These are phyloP conservation scores for Chlorella ohadii DNA, from an alignment of 139 green algal genomes.

Conservation along the genomic window DNA sequence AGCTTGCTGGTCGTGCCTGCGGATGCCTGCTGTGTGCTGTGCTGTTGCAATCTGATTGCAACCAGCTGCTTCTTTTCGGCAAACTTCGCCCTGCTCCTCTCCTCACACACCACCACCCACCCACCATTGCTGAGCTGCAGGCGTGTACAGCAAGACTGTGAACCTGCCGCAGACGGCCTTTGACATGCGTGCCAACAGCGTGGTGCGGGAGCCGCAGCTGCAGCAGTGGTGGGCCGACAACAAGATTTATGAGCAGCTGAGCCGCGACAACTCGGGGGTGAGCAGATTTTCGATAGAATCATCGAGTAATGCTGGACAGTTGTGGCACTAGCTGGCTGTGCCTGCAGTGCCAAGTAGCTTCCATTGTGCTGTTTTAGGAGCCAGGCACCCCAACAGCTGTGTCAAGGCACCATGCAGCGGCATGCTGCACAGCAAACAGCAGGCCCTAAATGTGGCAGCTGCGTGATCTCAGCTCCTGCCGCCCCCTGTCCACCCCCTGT, in stretches of 20 bases:
- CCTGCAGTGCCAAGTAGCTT: too few relatives aligned
- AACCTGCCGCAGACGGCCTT: conserved; percentile 94
- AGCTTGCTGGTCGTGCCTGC: background rate
- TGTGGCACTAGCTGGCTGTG: too few relatives aligned
- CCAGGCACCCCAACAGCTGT: too few relatives aligned
- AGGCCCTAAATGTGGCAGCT: too few relatives aligned
- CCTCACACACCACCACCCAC: too few relatives aligned
- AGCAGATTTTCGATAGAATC: background rate
- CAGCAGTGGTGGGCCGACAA: conserved; percentile 91
- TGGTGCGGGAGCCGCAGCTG: conserved; percentile 93
- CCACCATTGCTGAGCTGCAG: background rate
- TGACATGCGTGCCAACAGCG: conserved; percentile 93
- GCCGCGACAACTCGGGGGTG: conserved; percentile 57
- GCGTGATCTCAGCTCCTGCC: background rate
- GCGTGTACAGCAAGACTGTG: conserved; percentile 87
- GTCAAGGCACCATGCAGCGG: too few relatives aligned
- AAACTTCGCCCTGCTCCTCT: too few relatives aligned
- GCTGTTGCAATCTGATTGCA: background rate
- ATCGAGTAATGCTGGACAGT: background rate
- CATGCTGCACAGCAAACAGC: too few relatives aligned
- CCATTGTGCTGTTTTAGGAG: too few relatives aligned
- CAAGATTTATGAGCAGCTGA: conserved; percentile 78
- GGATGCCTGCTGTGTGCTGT: too few relatives aligned
- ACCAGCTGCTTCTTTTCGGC: too few relatives aligned
- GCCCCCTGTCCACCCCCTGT: background rate